phyloP scores from a whole-genome alignment of 2,329 filamentous ascomycete genomes.

The Trichoderma sp. region DNA sequence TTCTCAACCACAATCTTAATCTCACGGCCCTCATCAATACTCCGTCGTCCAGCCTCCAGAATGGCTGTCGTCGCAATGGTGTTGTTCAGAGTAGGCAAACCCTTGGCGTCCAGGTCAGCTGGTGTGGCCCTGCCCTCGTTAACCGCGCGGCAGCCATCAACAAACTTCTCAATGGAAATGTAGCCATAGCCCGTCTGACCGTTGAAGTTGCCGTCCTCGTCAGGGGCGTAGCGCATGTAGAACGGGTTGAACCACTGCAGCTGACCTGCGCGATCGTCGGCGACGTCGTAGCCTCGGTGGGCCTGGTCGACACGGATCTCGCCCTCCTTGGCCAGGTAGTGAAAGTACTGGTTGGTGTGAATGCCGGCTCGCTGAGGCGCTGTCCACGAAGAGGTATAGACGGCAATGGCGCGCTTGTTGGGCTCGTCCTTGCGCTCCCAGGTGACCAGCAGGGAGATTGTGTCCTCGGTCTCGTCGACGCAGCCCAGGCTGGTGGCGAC shows the following conservation, averaged over 20 bases:
- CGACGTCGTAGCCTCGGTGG: conserved; percentile 90
- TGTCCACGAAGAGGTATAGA: conserved; percentile 94
- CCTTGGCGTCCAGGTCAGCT: conserved; percentile 74
- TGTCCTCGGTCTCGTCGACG: conserved; percentile 80
- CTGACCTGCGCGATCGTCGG: conserved; percentile 70
- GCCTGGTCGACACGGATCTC: conserved; percentile 91
- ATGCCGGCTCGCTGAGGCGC: conserved; percentile 89
- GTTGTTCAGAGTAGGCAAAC: conserved; percentile 81
- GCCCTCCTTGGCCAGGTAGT: conserved; percentile 81
- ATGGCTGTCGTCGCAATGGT: conserved; percentile 92
- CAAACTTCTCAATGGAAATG: conserved; percentile 92
- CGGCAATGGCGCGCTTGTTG: conserved; percentile 73
- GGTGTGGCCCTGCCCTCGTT: conserved; percentile 72
- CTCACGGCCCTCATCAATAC: conserved; percentile 77
- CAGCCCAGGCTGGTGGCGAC: conserved; percentile 78
- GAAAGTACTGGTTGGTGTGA: conserved; percentile 97
- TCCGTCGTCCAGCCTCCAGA: conserved; percentile 78
- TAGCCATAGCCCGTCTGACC: conserved; percentile 93
- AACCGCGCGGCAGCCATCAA: conserved; percentile 77
- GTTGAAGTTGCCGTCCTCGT: conserved; percentile 91
- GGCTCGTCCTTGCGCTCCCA: conserved; percentile 74
- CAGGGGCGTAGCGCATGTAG: conserved; percentile 91
- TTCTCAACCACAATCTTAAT: conserved; percentile 69
- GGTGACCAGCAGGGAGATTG: conserved; percentile 84
- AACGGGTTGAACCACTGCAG: conserved; percentile 91